Conservation (phyloP, 768 basidiomycete genomes). For the Rossbeevera mucosa region DNA sequence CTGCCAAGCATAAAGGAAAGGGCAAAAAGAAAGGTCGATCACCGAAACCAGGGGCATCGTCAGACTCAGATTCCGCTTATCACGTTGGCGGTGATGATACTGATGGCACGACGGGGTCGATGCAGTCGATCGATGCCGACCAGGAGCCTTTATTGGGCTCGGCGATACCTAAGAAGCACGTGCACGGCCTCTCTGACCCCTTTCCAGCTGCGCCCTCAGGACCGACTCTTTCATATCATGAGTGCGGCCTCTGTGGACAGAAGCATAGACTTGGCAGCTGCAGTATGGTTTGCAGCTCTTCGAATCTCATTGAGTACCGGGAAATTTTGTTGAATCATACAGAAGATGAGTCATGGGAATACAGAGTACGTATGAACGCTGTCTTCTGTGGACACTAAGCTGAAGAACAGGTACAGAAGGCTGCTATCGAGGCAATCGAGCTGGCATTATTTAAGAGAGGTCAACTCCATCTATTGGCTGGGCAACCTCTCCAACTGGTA, state of each 20-base stretch:
- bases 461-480: conserved; percentile 49
- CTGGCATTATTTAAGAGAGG: conserved; percentile 54
- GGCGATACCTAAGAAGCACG: conserved; percentile 4
- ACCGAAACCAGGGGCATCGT: conserved; percentile 30
- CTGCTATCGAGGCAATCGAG: conserved; percentile 69
- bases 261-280: conserved; percentile 51
- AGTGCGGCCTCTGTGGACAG: conserved; percentile 61
- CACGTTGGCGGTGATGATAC: conserved; percentile 17
- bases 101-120: conserved; percentile 23
- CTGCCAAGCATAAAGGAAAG: conserved; percentile 35
- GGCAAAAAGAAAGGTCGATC: conserved; percentile 32
- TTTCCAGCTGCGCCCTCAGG: conserved; percentile 3
- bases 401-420: conserved; percentile 38
- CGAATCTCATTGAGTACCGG: conserved; percentile 66
- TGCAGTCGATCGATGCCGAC: conserved; percentile 10
- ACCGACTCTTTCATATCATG: conserved; percentile 2
- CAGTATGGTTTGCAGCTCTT: conserved; percentile 59
- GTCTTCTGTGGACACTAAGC: background rate
- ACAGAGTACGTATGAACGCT: conserved; percentile 43
- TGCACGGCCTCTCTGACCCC: background rate
- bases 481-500: conserved; percentile 61
- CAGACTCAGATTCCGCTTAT: conserved; percentile 36
- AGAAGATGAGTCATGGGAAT: conserved; percentile 63
- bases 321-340: conserved; percentile 58
- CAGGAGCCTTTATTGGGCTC: background rate